Evolutionary conservation across 176 grass and related monocot genomes (phyloP), one percentile per base, ranked within the genome.

Genomic region (Aegilops tauschii): DNA sequence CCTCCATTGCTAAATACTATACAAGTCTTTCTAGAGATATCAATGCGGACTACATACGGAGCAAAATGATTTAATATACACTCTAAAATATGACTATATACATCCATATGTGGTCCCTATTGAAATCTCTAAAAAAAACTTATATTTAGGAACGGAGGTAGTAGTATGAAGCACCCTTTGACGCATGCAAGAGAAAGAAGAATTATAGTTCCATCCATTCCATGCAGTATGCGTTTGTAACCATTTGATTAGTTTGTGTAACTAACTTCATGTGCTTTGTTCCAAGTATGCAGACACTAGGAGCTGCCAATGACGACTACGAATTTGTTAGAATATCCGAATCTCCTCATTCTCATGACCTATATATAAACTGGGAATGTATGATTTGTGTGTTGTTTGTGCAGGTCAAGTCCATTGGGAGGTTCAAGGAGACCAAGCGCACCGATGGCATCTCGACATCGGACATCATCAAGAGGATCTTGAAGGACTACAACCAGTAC

Each of bases 401-500:
- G 66, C 93, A 97, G 95, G 93, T 98, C 76, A 98, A 95, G 67
- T 64, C 89, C 5, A 88, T 93, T 12, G 93, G 93, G 21, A 98
- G 80, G 69, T 98, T 98, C 87, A 98, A 95, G 86, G 93, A 95
- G 85, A 98, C 93, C 7, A 95, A 95, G 40, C 89, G 89, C 42
- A 98, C 95, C 4, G 93, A 93, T 17, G 95, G 95, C 42, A 88
- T 98, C 84, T 98, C 89, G 11, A 98, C 95, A 9, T 95, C 93
- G 9, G 95, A 98, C 78, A 91, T 98, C 25, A 95, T 98, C 89
- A 98, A 94, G 93, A 90, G 96, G 87, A 98, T 98, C 74, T 61
- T 98, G 34, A 98, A 98, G 89, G 93, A 93, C 78, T 95, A 98
- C 69, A 98, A 98, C 80, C 85, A 95, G 80, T 93, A 98, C 79